Conservation (phyloP, 805 yeast genomes). For the Isabelozyma rhagii region DNA sequence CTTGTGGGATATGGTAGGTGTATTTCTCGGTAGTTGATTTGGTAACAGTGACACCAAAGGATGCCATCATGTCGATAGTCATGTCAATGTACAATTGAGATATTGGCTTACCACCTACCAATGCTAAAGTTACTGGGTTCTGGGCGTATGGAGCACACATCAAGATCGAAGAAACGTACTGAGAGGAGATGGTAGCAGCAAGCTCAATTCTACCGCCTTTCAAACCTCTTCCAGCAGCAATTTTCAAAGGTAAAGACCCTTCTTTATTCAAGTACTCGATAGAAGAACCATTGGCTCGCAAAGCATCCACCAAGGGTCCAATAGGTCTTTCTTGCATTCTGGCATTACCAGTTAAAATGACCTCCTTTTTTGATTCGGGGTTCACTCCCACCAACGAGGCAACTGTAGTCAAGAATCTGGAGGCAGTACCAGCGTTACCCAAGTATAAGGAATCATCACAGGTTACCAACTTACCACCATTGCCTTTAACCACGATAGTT, state of each 20-base stretch:
- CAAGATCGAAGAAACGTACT: constrained; percentile 90
- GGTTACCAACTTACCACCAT: constrained; percentile 74
- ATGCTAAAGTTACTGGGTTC: constrained; percentile 78
- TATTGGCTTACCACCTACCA: constrained; percentile 96
- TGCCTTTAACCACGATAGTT: constrained; percentile 78
- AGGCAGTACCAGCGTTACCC: constrained; percentile 98
- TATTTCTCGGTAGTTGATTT: constrained; percentile 67
- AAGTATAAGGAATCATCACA: constrained; percentile 69
- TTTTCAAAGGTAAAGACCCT: constrained; percentile 84
- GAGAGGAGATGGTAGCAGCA: constrained; percentile 95
- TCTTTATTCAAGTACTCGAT: constrained; percentile 67
- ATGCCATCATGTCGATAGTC: constrained; percentile 94
- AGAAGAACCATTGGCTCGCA: constrained; percentile 72
- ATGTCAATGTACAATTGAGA: constrained; percentile 94
- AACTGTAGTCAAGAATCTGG: constrained; percentile 88
- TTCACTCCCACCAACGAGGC: constrained; percentile 72
- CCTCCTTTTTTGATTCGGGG: constrained; percentile 31
- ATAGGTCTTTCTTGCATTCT: constrained; percentile 98
- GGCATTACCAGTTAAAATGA: constrained; percentile 85
- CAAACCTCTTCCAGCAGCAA: constrained; percentile 66
- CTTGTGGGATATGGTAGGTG: constrained; percentile 89
- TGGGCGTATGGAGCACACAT: constrained; percentile 98
- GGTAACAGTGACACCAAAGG: constrained; percentile 78
- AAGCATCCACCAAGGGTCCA: constrained; percentile 92
- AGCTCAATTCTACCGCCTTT: constrained; percentile 90